Conservation (phyloP, 805 yeast genomes). For the Candida xiaguanensis region DNA sequence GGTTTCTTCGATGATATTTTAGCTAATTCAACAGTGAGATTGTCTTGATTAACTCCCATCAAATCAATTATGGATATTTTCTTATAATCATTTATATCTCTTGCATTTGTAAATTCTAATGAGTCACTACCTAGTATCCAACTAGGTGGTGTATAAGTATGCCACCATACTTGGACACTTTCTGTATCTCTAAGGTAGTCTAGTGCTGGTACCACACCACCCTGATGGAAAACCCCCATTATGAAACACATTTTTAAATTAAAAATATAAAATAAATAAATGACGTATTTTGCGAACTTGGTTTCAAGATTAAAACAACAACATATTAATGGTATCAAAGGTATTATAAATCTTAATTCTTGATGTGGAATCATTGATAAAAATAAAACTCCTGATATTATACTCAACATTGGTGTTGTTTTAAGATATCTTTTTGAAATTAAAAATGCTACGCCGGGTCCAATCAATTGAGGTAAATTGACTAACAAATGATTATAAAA, state of each 20-base stretch:
- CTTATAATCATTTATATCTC: slow-evolving; percentile 11
- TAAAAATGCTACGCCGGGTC: slow-evolving; percentile 61
- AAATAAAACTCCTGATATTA: slow-evolving; percentile 55
- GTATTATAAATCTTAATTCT: slow-evolving; percentile 83
- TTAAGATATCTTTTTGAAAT: slow-evolving; percentile 39
- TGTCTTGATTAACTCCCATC: slow-evolving; percentile 41
- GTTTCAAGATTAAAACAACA: slow-evolving; percentile 47
- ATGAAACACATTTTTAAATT: slow-evolving; percentile 55
- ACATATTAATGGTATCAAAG: slow-evolving; percentile 68
- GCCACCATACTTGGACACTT: slow-evolving; percentile 74
- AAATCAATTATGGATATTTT: slow-evolving; percentile 37
- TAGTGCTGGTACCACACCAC: slow-evolving; percentile 77
- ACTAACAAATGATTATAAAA: slow-evolving; percentile 67
- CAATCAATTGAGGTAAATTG: slow-evolving; percentile 77
- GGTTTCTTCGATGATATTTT: slow-evolving; percentile 3
- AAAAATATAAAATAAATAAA: slow-evolving; percentile 57
- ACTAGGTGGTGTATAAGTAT: slow-evolving; percentile 89
- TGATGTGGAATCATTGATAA: slow-evolving; percentile 86
- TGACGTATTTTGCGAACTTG: slow-evolving; percentile 15
- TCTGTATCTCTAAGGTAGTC: slow-evolving; percentile 28
- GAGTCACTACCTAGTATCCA: slow-evolving; percentile 57
- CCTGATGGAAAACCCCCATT: slow-evolving; percentile 86
- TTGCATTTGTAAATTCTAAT: slow-evolving; percentile 11
- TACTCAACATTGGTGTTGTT: slow-evolving; percentile 57
- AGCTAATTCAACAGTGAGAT: slow-evolving; percentile 13